Conservation (phyloP, 495 filamentous ascomycete species). For the Beverwykella pulmonaria region DNA sequence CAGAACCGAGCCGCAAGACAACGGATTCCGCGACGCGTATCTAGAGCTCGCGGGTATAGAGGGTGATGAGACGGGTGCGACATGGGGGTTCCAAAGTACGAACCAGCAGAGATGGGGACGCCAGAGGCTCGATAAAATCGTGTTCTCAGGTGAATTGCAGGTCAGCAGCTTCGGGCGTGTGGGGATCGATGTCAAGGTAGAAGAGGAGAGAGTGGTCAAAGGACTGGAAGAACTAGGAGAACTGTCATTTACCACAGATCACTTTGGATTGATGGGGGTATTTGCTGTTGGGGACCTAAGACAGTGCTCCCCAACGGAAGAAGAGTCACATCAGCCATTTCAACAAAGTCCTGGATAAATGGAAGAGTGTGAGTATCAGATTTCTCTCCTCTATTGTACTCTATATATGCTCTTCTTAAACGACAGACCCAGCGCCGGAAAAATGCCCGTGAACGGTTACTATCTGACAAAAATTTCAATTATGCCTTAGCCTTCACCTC, state of each 20-base stretch:
- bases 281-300: slow-evolving; percentile 18
- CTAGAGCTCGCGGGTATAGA: slow-evolving; percentile 56
- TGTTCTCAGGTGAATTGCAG: slow-evolving; percentile 46
- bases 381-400: not conserved
- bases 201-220: slow-evolving; percentile 31
- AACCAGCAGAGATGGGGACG: slow-evolving; percentile 49
- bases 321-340: too few species aligned
- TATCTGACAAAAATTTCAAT: not conserved
- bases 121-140: slow-evolving; percentile 59
- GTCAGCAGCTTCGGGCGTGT: slow-evolving; percentile 49
- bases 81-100: slow-evolving; percentile 59
- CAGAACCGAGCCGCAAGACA: slow-evolving; percentile 50
- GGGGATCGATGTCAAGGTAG: slow-evolving; percentile 47
- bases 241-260: slow-evolving; percentile 54
- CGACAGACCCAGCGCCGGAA: slow-evolving; percentile 13
- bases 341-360: not conserved
- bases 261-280: slow-evolving; percentile 51
- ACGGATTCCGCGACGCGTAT: slow-evolving; percentile 57
- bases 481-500: slow-evolving; percentile 9
- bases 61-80: slow-evolving; percentile 53
- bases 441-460: slow-evolving; percentile 3
- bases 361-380: not conserved
- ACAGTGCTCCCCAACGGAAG: too few species aligned
- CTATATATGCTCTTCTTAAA: not conserved
- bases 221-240: slow-evolving; percentile 40